Percentiles rank a stretch among this genome's conserved stretches.
Conservation (phyloP, 108 stramenopile species). For the Skeletonema menzelii region DNA sequence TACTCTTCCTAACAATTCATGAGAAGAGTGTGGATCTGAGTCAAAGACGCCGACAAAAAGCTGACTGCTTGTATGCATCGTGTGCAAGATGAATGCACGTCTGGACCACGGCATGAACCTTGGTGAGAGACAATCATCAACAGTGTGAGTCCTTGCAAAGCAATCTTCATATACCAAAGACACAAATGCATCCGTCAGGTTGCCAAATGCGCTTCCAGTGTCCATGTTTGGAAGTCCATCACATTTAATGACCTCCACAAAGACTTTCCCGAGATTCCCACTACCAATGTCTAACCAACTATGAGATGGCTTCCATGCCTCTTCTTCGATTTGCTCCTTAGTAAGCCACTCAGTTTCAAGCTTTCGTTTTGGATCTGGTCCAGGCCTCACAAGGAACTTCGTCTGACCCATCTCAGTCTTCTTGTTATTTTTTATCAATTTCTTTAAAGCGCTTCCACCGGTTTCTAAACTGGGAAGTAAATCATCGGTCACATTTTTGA, state of each 20-base stretch:
- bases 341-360: constrained; percentile 78
- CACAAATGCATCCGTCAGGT: constrained; percentile 84
- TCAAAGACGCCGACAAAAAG: constrained; percentile 79
- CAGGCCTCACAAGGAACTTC: constrained; percentile 57
- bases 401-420: constrained; percentile 21
- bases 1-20: constrained; percentile 78
- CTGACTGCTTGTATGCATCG: constrained; percentile 65
- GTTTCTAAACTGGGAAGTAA: constrained; percentile 18
- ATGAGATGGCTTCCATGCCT: constrained; percentile 48
- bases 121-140: constrained; percentile 75
- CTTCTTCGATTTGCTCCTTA: constrained; percentile 52
- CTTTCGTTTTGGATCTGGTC: constrained; percentile 66
- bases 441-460: constrained; percentile 31
- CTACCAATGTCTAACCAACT: constrained; percentile 74
- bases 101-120: constrained; percentile 81
- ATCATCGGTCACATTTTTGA: neutral
- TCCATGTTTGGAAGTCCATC: constrained; percentile 81
- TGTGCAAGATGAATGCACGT: constrained; percentile 75
- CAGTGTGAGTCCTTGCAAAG: constrained; percentile 71
- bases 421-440: constrained; percentile 37
- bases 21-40: constrained; percentile 43
- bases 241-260: constrained; percentile 69
- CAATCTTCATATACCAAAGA: constrained; percentile 69
- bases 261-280: constrained; percentile 67
- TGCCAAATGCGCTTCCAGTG: constrained; percentile 50